Evolutionary conservation across 208 protist genomes (phyloP).

Genomic region (Acanthamoeba royreba): DNA sequence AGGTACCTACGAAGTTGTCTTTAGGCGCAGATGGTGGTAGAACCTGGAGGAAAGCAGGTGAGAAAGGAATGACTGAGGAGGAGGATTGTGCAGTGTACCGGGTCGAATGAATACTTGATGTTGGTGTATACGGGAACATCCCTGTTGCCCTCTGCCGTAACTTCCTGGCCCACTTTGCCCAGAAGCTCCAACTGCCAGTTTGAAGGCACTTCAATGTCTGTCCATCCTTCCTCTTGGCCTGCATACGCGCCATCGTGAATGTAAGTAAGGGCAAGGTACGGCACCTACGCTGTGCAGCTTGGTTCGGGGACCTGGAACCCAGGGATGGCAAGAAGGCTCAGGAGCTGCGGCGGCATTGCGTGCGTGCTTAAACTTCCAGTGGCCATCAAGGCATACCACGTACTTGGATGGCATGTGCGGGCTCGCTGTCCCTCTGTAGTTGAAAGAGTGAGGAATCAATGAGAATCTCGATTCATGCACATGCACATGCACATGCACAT

Average conservation of each 20-base stretch:
- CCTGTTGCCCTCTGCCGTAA: background rate
- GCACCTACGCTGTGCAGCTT: no score
- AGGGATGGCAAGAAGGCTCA: background rate
- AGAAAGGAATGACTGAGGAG: no score
- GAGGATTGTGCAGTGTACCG: no score
- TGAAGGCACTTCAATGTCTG: background rate
- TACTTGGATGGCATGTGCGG: background rate
- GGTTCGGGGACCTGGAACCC: background rate
- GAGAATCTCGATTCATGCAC: background rate
- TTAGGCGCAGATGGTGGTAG: background rate
- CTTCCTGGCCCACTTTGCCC: background rate
- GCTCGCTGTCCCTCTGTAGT: background rate
- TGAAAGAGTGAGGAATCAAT: background rate
- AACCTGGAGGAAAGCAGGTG: no score
- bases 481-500: background rate
- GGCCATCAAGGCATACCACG: background rate
- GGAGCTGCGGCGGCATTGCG: background rate
- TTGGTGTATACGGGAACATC: constrained; percentile 65
- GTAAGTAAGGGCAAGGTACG: no score
- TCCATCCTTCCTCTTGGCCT: background rate
- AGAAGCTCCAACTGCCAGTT: background rate
- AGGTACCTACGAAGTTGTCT: constrained; percentile 63
- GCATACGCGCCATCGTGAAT: no score
- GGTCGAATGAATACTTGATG: constrained; percentile 58
- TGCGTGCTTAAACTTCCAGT: background rate